Percentiles rank a stretch among this genome's conserved stretches.
Evolutionary conservation across 495 filamentous ascomycete genomes (phyloP).

Genomic region (Podospora pseudopauciseta): DNA sequence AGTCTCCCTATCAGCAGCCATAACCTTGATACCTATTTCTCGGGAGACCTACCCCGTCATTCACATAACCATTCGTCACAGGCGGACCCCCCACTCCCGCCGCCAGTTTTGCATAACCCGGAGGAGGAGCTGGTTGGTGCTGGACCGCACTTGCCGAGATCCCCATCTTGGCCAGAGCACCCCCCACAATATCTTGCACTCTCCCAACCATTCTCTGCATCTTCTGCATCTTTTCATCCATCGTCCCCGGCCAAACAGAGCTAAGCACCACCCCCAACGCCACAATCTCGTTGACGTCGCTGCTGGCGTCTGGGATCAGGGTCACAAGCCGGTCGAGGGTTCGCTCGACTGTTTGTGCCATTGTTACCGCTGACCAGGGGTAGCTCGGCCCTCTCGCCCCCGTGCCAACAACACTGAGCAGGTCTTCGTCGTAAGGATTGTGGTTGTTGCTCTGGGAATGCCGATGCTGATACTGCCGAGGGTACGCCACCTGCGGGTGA

Average conservation of each 20-base stretch:
- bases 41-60: constrained; percentile 5
- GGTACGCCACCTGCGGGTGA: not conserved
- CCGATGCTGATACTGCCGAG: not conserved
- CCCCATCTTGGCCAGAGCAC: not conserved
- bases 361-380: constrained; percentile 4
- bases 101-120: not conserved
- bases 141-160: not conserved
- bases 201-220: not conserved
- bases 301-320: not conserved
- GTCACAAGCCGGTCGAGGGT: not conserved
- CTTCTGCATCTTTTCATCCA: not conserved
- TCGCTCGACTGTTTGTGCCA: constrained; percentile 3
- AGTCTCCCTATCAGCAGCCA: too few species aligned
- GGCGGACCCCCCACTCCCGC: not conserved
- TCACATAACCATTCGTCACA: not conserved
- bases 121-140: not conserved
- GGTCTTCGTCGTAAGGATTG: not conserved
- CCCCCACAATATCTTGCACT: not conserved
- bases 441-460: not conserved
- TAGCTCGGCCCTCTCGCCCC: not conserved
- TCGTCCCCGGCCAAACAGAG: not conserved
- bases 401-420: not conserved
- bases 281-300: constrained; percentile 3
- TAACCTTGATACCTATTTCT: too few species aligned
- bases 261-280: constrained; percentile 6